Conservation (phyloP, 1,284 basidiomycete genomes). For the Ganoderma meredithae region DNA sequence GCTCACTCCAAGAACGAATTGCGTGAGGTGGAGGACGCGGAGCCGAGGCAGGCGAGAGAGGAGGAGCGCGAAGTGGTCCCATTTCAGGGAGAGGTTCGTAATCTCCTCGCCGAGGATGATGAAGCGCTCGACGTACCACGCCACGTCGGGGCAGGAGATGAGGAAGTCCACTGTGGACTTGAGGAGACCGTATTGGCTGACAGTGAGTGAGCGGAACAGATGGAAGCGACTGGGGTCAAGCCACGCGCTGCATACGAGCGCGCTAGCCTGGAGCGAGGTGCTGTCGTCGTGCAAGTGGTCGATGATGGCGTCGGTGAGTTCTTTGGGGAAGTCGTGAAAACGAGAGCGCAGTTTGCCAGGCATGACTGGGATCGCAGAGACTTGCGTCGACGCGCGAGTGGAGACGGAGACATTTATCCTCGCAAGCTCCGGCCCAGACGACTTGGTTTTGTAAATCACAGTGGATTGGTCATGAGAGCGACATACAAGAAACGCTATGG, state of each 20-base stretch:
- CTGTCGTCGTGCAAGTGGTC: slow-evolving; percentile 36
- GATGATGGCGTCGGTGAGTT: slow-evolving; percentile 34
- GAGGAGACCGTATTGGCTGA: background rate
- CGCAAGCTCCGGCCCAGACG: background rate
- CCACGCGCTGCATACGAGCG: slow-evolving; percentile 20
- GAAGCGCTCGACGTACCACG: slow-evolving; percentile 7
- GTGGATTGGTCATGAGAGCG: background rate
- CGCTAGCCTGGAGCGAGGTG: slow-evolving; percentile 29
- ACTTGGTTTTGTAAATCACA: background rate
- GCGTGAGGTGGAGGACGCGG: slow-evolving; percentile 3
- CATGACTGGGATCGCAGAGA: background rate
- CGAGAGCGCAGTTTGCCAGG: background rate
- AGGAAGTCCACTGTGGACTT: slow-evolving; percentile 1
- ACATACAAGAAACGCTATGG: background rate
- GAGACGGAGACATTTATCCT: background rate
- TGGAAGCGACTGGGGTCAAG: slow-evolving; percentile 41
- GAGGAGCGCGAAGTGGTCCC: background rate
- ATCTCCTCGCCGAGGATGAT: slow-evolving; percentile 2
- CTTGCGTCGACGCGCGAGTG: background rate
- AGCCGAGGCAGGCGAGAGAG: background rate
- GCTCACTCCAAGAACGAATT: background rate
- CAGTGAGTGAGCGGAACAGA: slow-evolving; percentile 33
- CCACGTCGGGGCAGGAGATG: background rate
- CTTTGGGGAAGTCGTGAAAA: slow-evolving; percentile 21
- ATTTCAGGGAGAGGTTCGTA: slow-evolving; percentile 1